phyloP scores from a whole-genome alignment of 495 filamentous ascomycete species.

The Pyrenopolyporus hunteri region DNA sequence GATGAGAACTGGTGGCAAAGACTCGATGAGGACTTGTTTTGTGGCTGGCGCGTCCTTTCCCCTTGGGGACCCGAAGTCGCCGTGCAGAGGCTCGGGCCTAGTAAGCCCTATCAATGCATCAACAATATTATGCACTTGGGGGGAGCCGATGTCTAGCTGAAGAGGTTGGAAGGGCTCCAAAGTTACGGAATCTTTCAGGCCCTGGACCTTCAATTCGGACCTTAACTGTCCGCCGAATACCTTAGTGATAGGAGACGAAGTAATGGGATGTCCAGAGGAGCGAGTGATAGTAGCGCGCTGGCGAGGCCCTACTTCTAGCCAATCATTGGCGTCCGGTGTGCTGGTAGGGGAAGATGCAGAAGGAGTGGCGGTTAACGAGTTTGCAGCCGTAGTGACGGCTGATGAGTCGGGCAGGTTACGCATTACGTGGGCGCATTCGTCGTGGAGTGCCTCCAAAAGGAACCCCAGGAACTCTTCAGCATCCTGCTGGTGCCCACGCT shows the following conservation, averaged over 20 bases:
- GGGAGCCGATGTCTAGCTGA: conserved; percentile 89
- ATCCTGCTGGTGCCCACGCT: conserved; percentile 97
- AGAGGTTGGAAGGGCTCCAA: conserved; percentile 92
- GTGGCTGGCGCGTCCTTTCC: conserved; percentile 78
- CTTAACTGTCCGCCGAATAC: conserved; percentile 94
- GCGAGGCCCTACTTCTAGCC: conserved; percentile 93
- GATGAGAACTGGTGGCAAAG: conserved; percentile 87
- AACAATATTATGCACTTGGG: conserved; percentile 84
- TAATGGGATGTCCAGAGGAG: conserved; percentile 75
- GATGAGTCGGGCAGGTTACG: conserved; percentile 54
- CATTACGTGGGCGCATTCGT: conserved; percentile 84
- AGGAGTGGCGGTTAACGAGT: conserved; percentile 47
- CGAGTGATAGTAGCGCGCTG: conserved; percentile 87
- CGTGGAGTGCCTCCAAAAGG: conserved; percentile 87
- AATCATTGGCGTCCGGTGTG: conserved; percentile 63
- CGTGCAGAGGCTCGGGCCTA: conserved; percentile 79
- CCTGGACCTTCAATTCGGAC: conserved; percentile 86
- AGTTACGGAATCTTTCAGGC: conserved; percentile 87
- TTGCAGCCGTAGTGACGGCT: conserved; percentile 48
- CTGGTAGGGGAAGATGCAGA: conserved; percentile 47
- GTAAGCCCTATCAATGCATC: conserved; percentile 89
- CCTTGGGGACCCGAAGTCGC: conserved; percentile 83
- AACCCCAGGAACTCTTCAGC: conserved; percentile 98
- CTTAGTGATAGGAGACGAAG: conserved; percentile 84
- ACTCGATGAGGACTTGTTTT: conserved; percentile 96